Evolutionary conservation across 169 alveolate species (phyloP), one percentile per base, ranked within the genome.

Genomic region (Plasmodium blacklocki): DNA sequence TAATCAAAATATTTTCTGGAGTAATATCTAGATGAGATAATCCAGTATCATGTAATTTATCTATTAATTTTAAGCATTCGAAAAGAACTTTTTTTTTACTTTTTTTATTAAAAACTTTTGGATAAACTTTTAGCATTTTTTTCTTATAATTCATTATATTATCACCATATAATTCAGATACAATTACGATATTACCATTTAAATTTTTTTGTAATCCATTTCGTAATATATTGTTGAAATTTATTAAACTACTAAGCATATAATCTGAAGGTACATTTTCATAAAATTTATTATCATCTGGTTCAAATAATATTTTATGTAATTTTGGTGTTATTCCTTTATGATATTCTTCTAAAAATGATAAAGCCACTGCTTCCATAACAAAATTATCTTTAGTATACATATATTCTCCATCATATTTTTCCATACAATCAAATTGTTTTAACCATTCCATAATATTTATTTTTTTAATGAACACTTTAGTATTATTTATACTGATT

Each of bases 321-420:
- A 94, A 91, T 11, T 90, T 93, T 9, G 96, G 95, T 18, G 95
- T 92, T 72, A 92, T 87, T 19, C 93, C 92, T 50, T 74, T 87
- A 47, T 92, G 92, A 5, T 50, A 66, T 23, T 78, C 89, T 50
- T 67, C 67, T 58, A 78, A 45, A 58, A 93, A 94, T 21, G 97
- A 94, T 39, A 93, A 88, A 11, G 94, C 90, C 11, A 96, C 94
- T 11, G 97, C 97, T 49, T 94, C 97, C 92, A 92, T 93, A 1
- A 94, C 97, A 73, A 93, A 94, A 62, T 94, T 94, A 21, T 94
- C 97, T 11, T 96, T 96, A 88, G 93, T 96, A 6, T 95, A 92
- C 50, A 94, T 88, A 63, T 89, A 94, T 52, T 87, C 92, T 1
- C 97, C 97, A 15, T 93, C 93, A 87, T 88, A 94, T 39, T 91